Conservation (phyloP, 1,284 basidiomycete genomes). For the Inonotus obliquus region DNA sequence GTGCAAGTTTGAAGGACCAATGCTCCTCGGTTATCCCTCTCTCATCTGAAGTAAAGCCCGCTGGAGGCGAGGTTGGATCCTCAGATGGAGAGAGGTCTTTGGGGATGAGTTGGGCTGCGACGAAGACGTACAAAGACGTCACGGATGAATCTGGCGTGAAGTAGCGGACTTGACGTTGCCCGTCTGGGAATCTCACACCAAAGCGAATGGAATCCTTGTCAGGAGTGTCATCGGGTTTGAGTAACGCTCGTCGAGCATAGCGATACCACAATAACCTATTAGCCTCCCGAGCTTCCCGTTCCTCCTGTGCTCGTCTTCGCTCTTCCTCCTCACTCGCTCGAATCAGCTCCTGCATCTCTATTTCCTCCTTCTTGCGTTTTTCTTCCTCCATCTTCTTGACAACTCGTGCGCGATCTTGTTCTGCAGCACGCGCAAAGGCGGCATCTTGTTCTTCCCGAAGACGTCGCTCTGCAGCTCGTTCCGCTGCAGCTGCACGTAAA, state of each 20-base stretch:
- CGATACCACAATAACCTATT: constrained; percentile 46
- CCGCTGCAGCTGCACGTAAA: constrained; percentile 40
- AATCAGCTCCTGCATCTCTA: constrained; percentile 28
- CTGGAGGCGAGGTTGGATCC: constrained; percentile 42
- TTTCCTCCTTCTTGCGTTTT: constrained; percentile 32
- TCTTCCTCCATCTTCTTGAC: constrained; percentile 42
- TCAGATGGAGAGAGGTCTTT: constrained; percentile 30
- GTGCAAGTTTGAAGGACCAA: constrained; percentile 70
- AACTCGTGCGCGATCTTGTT: constrained; percentile 69
- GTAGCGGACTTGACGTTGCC: constrained; percentile 51
- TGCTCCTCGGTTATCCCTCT: constrained; percentile 44
- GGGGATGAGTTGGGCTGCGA: constrained; percentile 51
- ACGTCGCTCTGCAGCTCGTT: constrained; percentile 60
- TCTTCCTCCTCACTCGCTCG: constrained; percentile 30
- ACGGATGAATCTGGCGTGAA: constrained; percentile 52
- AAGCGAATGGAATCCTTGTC: constrained; percentile 44
- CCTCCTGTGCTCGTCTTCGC: constrained; percentile 24
- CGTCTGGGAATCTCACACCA: constrained; percentile 65
- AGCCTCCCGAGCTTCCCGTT: constrained; percentile 29
- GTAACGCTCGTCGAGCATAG: constrained; percentile 20
- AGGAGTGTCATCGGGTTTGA: constrained; percentile 20
- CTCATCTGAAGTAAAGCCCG: constrained; percentile 28
- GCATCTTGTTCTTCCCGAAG: constrained; percentile 81
- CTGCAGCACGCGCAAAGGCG: constrained; percentile 64
- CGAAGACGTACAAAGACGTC: constrained; percentile 64